Base-by-base conservation (phyloP, 2,329 filamentous ascomycete species). In the Curvularia spicifera region DNA sequence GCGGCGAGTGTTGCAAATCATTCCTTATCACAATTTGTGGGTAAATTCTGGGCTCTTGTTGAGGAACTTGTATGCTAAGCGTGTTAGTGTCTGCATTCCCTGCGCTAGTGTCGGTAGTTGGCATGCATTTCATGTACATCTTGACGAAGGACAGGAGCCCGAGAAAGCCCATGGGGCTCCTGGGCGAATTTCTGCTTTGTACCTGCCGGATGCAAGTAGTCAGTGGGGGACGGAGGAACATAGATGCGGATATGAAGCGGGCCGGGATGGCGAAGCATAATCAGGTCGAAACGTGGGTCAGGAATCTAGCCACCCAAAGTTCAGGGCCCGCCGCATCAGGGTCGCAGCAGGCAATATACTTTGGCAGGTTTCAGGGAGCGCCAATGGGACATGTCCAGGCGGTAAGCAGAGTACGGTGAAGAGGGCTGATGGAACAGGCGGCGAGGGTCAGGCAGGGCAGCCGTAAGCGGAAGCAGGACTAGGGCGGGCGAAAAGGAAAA, bases 121-220 rank as follows among this genome's bases (percentile, higher is more conserved):
- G 81, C 3, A 79, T 82, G 56, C 85, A 84, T 73, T 82, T 84
- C 73, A 82, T 85, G 77, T 85, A 83, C 69, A 84, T 83, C 0
- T 84, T 85, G 69, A 85, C 83, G 10, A 83, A 82, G 26, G 81
- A 79, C 51, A 79, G 57, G 39, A 71, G 69, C 28, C 56, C 89
- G 29, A 87, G 90, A 72, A 87, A 89, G 72, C 87, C 89, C 73
- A 87, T 90, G 69, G 79, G 83, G 53, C 85, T 90, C 63, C 87
- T 88, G 57, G 67, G 8, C 61, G 70, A 28, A 52, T 58, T 1
- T 61, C 67, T 9, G 58, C 65, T 28, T 66, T 71, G 50, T 68
- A 67, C 55, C 45, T 69, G 12, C 68, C 61, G 8, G 61, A 63
- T 56, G 68, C 63, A 5, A 67, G 60, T 1, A 63, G 71, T 10